A percentile compares a stretch with the other conserved stretches of the same genome.
These are phyloP conservation scores for Erucastrum elatum DNA, from an alignment of 345 rosid genomes.

Conservation along the genomic window DNA sequence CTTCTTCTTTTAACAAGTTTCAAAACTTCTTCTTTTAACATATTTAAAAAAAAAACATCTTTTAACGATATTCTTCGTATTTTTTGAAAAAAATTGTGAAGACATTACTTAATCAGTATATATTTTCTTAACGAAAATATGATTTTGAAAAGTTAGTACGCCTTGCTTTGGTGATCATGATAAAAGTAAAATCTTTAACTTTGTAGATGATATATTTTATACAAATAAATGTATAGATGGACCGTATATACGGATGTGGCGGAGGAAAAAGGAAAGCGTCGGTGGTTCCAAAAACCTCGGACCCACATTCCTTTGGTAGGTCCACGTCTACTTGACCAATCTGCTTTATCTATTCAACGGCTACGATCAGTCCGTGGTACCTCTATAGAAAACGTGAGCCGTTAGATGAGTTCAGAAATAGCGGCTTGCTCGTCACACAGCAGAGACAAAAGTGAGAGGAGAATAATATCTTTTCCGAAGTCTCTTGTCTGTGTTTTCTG, in stretches of 20 bases:
- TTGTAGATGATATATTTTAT: background rate
- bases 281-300: conserved; percentile 57
- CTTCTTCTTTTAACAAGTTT: no score
- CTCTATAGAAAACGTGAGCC: conserved; percentile 15
- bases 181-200: conserved; percentile 27
- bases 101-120: background rate
- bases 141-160: conserved; percentile 6
- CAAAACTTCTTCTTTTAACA: no score
- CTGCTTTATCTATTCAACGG: conserved; percentile 39
- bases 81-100: no score
- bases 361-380: background rate
- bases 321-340: conserved; percentile 47
- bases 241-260: conserved; percentile 25
- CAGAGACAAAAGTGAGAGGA: conserved; percentile 42
- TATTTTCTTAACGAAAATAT: background rate
- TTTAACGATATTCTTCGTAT: no score
- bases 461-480: conserved; percentile 36
- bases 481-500: conserved; percentile 26
- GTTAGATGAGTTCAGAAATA: conserved; percentile 54
- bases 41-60: no score
- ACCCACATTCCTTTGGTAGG: conserved; percentile 53
- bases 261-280: conserved; percentile 43
- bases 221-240: background rate
- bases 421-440: conserved; percentile 61
- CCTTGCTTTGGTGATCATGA: conserved; percentile 34